phyloP scores from a whole-genome alignment of 2,329 filamentous ascomycete species.

The Rasamsonia emersonii region DNA sequence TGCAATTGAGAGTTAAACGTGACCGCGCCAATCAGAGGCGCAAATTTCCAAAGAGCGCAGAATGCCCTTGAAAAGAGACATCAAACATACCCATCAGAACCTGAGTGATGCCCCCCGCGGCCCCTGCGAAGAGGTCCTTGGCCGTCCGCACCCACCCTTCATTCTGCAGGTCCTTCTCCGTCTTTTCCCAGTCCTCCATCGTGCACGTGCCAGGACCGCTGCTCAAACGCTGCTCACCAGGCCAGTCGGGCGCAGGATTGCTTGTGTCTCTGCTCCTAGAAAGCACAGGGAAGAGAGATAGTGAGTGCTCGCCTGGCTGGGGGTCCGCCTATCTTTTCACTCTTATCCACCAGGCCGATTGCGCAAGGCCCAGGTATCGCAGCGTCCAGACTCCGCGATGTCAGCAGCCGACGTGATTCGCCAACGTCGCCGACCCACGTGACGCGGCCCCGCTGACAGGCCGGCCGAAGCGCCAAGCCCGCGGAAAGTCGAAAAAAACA shows the following conservation, averaged over 20 bases:
- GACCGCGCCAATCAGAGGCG: no score
- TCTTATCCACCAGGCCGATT: slow-evolving; percentile 3
- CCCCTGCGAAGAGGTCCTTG: slow-evolving; percentile 88
- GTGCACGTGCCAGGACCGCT: no score
- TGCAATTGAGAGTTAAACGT: no score
- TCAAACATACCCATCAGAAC: slow-evolving; percentile 76
- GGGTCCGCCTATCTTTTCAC: slow-evolving; percentile 4
- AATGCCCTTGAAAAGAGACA: no score
- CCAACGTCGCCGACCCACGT: slow-evolving; percentile 23
- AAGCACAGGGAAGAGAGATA: no score
- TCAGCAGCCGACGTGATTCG: slow-evolving; percentile 23
- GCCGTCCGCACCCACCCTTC: slow-evolving; percentile 50
- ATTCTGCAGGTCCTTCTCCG: slow-evolving; percentile 22
- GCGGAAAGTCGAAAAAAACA: slow-evolving; percentile 9
- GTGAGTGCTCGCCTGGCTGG: no score
- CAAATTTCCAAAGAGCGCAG: no score
- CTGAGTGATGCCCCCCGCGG: slow-evolving; percentile 85
- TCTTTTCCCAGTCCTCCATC: slow-evolving; percentile 26
- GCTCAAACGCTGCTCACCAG: no score
- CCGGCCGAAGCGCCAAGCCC: slow-evolving; percentile 10
- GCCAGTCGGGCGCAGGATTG: slow-evolving; percentile 2
- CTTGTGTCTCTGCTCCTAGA: no score
- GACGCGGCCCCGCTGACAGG: slow-evolving; percentile 9
- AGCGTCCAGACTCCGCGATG: slow-evolving; percentile 13
- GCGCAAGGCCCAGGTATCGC: slow-evolving; percentile 8